A percentile compares a stretch with the other conserved stretches of the same genome.
Evolutionary conservation across 495 filamentous ascomycete genomes (phyloP).

Genomic region (Annulohypoxylon moriforme): DNA sequence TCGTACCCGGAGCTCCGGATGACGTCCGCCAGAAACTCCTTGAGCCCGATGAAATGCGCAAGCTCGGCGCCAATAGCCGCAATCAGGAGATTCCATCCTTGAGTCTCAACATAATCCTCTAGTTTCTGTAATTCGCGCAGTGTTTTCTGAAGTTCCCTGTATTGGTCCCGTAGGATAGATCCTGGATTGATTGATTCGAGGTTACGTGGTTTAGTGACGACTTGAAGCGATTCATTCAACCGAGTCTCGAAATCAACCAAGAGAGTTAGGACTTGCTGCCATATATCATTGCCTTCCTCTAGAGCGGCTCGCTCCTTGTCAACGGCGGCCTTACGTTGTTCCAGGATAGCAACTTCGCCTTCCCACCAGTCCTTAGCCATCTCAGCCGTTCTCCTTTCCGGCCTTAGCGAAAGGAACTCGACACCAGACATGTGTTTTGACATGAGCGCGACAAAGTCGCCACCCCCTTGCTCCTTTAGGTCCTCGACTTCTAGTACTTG

Average conservation of each 20-base stretch:
- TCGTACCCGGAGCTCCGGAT: slow-evolving; percentile 53
- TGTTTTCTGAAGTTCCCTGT: slow-evolving; percentile 67
- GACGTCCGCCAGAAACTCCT: slow-evolving; percentile 68
- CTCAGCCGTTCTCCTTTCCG: slow-evolving; percentile 75
- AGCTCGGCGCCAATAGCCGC: slow-evolving; percentile 90
- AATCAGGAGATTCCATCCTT: slow-evolving; percentile 87
- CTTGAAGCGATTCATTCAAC: slow-evolving; percentile 67
- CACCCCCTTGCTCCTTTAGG: slow-evolving; percentile 37
- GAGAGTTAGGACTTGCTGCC: slow-evolving; percentile 74
- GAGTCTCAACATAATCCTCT: slow-evolving; percentile 69
- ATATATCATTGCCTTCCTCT: slow-evolving; percentile 84
- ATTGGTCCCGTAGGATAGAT: slow-evolving; percentile 56
- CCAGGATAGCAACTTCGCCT: slow-evolving; percentile 68
- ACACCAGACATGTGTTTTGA: slow-evolving; percentile 49
- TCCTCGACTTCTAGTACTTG: slow-evolving; percentile 56
- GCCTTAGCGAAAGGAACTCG: slow-evolving; percentile 68
- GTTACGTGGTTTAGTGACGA: slow-evolving; percentile 19
- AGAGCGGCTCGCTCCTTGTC: slow-evolving; percentile 78
- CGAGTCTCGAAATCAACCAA: slow-evolving; percentile 75
- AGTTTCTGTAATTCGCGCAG: slow-evolving; percentile 69
- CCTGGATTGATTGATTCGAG: slow-evolving; percentile 37
- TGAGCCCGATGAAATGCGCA: slow-evolving; percentile 80
- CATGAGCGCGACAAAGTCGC: slow-evolving; percentile 41
- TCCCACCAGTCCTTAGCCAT: slow-evolving; percentile 84
- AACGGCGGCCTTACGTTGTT: slow-evolving; percentile 67